phyloP scores from a whole-genome alignment of 768 basidiomycete genomes.

The Candolleomyces eurysporus region DNA sequence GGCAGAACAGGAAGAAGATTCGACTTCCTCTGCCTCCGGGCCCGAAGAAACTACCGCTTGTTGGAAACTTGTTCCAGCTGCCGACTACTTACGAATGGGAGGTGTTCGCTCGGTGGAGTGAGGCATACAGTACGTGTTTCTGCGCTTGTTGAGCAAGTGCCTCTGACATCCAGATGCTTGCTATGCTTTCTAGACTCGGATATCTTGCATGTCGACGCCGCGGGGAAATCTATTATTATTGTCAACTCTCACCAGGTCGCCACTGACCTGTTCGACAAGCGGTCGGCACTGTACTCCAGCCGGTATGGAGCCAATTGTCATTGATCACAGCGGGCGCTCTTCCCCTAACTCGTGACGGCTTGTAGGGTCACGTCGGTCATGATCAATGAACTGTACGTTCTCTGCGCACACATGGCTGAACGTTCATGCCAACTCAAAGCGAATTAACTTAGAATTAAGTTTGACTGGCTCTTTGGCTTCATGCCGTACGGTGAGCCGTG shows the following conservation, averaged over 20 bases:
- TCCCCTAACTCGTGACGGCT: background rate
- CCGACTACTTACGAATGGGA: conserved; percentile 35
- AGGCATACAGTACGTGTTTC: conserved; percentile 30
- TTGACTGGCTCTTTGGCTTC: conserved; percentile 17
- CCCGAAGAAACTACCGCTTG: conserved; percentile 34
- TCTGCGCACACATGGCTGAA: background rate
- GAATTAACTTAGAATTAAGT: conserved; percentile 8
- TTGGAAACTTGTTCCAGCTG: conserved; percentile 40
- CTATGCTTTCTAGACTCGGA: conserved; percentile 18
- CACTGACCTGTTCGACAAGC: conserved; percentile 38
- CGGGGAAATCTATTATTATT: conserved; percentile 20
- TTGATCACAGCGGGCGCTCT: background rate
- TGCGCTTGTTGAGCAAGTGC: background rate
- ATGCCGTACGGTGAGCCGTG: conserved; percentile 18
- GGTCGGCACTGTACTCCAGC: conserved; percentile 37
- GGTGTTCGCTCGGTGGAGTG: conserved; percentile 37
- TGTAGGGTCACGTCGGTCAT: conserved; percentile 4
- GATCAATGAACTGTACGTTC: conserved; percentile 14
- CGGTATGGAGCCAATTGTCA: conserved; percentile 5
- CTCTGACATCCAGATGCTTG: background rate
- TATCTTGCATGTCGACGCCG: conserved; percentile 21
- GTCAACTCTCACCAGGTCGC: conserved; percentile 34
- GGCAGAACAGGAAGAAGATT: background rate
- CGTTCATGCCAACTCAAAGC: background rate
- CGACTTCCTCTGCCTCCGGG: conserved; percentile 37